Evolutionary conservation across 345 rosid species (phyloP), one percentile per base, ranked within the genome.

Genomic region (Lagerstroemia speciosa): DNA sequence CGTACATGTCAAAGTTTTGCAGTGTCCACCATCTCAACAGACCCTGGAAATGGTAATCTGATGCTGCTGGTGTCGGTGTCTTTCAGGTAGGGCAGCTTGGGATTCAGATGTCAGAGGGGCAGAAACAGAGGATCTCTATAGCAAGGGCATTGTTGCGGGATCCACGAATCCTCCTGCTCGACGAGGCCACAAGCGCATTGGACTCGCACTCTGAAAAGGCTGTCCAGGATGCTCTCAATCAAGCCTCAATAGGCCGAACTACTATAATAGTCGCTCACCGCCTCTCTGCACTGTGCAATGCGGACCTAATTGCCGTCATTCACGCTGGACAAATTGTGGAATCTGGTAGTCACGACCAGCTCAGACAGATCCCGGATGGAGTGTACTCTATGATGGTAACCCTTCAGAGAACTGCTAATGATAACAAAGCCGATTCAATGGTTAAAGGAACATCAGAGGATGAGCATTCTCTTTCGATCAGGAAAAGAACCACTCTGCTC

Each of bases 181-280:
- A 80, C 36, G 83, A 78, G 62, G 83, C 81, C 58, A 77, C 76
- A 3, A 79, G 73, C 38, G 79, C 81, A 26, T 63, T 80, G 33
- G 80, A 80, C 37, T 69, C 73, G 0, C 75, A 77, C 24, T 75
- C 79, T 3, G 83, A 77, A 43, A 72, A 76, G 65, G 72, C 68
- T 12, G 85, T 77, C 62, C 83, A 77, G 67, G 79, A 74, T 34
- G 79, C 78, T 29, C n/a, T 68, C 16, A 70, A 72, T 68, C 74
- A 69, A 43, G 81, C 75, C 8, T 69, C 73, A 2, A 31, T 61
- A 5, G 78, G 85, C 38, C 31, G 76, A 22, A 74, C 81, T 2
- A 72, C 78, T 4, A 50, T 82, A 4, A 62, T 79, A 36, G 60
- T 76, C 19, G 78, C 73, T 0, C 78, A 75, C 63, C 70, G 78